Base-by-base conservation (phyloP, 2,329 filamentous ascomycete species). In the Arthrobotrys musiformis region DNA sequence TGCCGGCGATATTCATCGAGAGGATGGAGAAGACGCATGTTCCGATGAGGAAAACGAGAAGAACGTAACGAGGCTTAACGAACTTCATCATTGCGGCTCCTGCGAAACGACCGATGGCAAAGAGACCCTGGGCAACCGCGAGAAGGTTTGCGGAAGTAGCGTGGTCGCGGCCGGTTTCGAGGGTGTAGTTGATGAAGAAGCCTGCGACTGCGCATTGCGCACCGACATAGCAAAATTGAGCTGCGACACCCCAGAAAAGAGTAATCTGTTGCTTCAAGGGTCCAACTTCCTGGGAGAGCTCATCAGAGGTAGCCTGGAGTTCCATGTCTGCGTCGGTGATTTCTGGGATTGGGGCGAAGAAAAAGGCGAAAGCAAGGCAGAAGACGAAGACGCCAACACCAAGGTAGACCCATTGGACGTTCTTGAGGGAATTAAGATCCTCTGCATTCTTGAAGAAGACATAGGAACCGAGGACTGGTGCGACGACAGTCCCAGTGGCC, bases 321-420 rank as follows among this genome's bases (percentile, higher is more conserved):
- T 84, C 85, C 88, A 90, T 90, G 81, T 90, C 89, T 26, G 88
- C 87, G 28, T 78, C 88, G 1, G 89, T 90, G 61, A 81, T 79
- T 79, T 87, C 86, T 0, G 86, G 86, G 48, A 86, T 86, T 0
- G 84, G 84, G 9, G 85, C 86, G 69, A 90, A 85, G 81, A 87
- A 89, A 82, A 90, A 90, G 8, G 90, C 84, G 1, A 86, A 83
- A 0, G 88, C 86, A 0, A 90, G 84, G 8, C 87, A 70, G 78
- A 86, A 87, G 26, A 89, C 88, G 73, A 90, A 90, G 78, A 85
- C 84, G 1, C 88, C 89, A 33, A 90, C 89, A 3, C 87, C 88
- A 1, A 90, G 85, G 79, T 91, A 91, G 1, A 88, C 86, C 88
- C 88, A 90, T 81, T 90, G 89, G 7, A 90, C 89, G 64, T 87